Evolutionary conservation across 1,284 basidiomycete species (phyloP).

Genomic region (Stereum hirsutum): DNA sequence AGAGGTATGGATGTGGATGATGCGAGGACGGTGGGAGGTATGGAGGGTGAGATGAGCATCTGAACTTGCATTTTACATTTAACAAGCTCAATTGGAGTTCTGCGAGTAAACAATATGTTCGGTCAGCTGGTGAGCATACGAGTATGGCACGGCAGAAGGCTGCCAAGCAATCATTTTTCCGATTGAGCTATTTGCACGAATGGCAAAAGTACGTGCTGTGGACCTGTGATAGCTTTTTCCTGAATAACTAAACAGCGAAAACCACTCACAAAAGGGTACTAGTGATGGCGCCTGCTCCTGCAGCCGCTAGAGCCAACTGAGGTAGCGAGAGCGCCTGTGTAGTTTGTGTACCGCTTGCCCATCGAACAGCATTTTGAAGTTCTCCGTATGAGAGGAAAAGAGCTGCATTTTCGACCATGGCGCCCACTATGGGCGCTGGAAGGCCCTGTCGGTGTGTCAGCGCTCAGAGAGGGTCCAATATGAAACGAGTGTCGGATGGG

Average conservation of each 20-base stretch:
- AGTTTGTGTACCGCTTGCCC: slow-evolving; percentile 22
- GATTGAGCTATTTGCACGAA: too few relatives aligned
- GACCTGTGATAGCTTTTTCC: too few relatives aligned
- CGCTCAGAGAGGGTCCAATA: too few relatives aligned
- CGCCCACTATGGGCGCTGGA: slow-evolving; percentile 81
- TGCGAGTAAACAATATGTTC: slow-evolving; percentile 21
- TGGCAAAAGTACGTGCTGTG: too few relatives aligned
- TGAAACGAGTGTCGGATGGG: too few relatives aligned
- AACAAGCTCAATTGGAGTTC: slow-evolving; percentile 85
- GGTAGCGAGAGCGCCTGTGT: slow-evolving; percentile 41
- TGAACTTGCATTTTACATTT: slow-evolving; percentile 97
- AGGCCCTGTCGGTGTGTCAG: slow-evolving; percentile 67
- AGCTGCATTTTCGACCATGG: slow-evolving; percentile 87
- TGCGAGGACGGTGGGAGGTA: slow-evolving; percentile 7
- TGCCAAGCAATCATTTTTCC: too few relatives aligned
- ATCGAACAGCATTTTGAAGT: slow-evolving; percentile 62
- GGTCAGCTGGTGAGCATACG: too few relatives aligned
- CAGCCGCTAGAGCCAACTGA: slow-evolving; percentile 70
- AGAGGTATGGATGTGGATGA: slow-evolving; percentile 14
- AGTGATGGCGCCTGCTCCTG: slow-evolving; percentile 73
- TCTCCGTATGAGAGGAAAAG: slow-evolving; percentile 85
- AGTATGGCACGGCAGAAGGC: too few relatives aligned
- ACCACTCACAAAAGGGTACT: slow-evolving; percentile 70
- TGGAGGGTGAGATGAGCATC: slow-evolving; percentile 47
- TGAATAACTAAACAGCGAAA: too few relatives aligned